phyloP scores from a whole-genome alignment of 495 filamentous ascomycete species.

The Penicillium maclennaniae region DNA sequence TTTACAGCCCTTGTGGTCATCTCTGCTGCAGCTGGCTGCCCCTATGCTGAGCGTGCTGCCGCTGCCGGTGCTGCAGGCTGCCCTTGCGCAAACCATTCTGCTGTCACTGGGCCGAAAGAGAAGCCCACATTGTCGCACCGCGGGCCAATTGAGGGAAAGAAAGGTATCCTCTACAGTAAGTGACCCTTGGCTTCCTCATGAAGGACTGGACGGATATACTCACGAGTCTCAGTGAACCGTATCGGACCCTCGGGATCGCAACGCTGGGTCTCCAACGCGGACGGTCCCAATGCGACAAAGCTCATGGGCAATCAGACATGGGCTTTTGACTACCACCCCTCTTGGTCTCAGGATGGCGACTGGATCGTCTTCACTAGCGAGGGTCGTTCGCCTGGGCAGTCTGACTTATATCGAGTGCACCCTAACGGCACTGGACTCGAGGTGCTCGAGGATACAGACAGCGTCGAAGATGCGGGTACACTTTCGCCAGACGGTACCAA shows the following conservation, averaged over 20 bases:
- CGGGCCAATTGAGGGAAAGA: neutral
- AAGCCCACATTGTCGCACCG: neutral
- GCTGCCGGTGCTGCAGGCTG: neutral
- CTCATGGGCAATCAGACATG: constrained; percentile 21
- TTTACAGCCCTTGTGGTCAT: constrained; percentile 1
- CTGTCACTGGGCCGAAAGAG: neutral
- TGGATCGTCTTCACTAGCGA: constrained; percentile 20
- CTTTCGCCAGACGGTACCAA: constrained; percentile 28
- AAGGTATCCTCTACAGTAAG: neutral
- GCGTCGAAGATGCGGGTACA: constrained; percentile 13
- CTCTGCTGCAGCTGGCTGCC: constrained; percentile 3
- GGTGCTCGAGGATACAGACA: constrained; percentile 6
- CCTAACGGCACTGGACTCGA: constrained; percentile 14
- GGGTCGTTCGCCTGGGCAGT: constrained; percentile 13
- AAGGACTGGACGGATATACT: neutral
- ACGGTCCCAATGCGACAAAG: constrained; percentile 22
- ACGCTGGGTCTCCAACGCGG: constrained; percentile 26
- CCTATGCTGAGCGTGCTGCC: constrained; percentile 1
- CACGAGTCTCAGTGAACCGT: constrained; percentile 15
- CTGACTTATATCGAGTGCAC: constrained; percentile 15
- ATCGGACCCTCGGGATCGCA: constrained; percentile 25
- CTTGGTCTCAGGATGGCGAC: constrained; percentile 21
- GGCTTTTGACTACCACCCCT: constrained; percentile 30
- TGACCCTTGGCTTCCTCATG: neutral
- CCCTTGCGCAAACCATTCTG: constrained; percentile 2